Conservation (phyloP, 2,329 filamentous ascomycete species). For the Fusarium ramigenum region DNA sequence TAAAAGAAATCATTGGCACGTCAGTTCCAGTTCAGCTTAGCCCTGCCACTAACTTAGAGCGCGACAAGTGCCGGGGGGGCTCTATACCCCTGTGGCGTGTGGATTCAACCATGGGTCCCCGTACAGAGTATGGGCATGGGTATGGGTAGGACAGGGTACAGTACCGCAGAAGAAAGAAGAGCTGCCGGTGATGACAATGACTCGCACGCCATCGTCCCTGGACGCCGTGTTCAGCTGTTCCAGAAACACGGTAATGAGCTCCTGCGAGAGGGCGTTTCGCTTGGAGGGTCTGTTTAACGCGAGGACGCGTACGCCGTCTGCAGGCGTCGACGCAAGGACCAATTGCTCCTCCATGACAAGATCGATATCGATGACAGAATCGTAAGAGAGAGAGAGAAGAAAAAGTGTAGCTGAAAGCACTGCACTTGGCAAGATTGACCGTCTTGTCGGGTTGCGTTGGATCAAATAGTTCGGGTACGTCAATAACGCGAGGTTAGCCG, state of each 20-base stretch:
- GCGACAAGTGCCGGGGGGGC: conserved; percentile 13
- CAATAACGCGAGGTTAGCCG: conserved; percentile 16
- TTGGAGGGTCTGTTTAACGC: conserved; percentile 64
- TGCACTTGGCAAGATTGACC: conserved; percentile 15
- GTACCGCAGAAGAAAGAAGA: conserved; percentile 51
- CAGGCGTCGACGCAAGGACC: conserved; percentile 42
- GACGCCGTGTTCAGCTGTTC: conserved; percentile 39
- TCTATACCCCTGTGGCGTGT: neutral
- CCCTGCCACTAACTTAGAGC: neutral
- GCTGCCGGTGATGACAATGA: conserved; percentile 52
- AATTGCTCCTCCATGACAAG: conserved; percentile 28
- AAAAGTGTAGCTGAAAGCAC: neutral
- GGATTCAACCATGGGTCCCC: neutral
- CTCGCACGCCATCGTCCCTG: conserved; percentile 45
- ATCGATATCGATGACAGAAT: neutral
- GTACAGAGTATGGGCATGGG: neutral
- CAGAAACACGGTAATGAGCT: conserved; percentile 58
- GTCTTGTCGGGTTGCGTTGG: conserved; percentile 7
- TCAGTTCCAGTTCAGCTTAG: conserved; percentile 21
- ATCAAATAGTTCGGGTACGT: conserved; percentile 33
- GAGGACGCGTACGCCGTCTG: conserved; percentile 55
- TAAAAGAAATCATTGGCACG: conserved; percentile 13
- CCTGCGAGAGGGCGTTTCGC: conserved; percentile 65
- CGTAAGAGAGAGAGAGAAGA: neutral
- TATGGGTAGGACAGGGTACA: neutral